Conservation (phyloP, 202 grass and related monocot genomes). For the Alloteropsis angusta region DNA sequence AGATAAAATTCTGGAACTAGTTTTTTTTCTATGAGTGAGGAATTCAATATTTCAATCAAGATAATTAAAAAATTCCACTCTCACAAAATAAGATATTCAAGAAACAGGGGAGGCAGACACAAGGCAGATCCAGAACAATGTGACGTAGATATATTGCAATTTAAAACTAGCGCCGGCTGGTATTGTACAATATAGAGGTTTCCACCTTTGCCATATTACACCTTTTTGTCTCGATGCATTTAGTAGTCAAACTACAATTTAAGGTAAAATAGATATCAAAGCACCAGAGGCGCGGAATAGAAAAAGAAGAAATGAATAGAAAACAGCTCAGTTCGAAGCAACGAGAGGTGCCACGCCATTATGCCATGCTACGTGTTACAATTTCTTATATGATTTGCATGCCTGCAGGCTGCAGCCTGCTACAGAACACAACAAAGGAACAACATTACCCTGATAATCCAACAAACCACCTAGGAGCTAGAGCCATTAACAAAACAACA, state of each 20-base stretch:
- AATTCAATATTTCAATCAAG: neutral
- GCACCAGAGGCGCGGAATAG: neutral
- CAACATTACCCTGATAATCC: neutral
- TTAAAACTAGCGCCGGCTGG: neutral
- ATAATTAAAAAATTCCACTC: neutral
- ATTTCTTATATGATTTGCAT: neutral
- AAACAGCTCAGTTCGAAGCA: neutral
- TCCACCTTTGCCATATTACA: neutral
- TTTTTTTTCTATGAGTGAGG: neutral
- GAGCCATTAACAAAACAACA: neutral
- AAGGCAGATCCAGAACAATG: neutral
- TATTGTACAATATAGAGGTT: constrained; percentile 1
- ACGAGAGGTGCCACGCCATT: neutral
- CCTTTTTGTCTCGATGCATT: constrained; percentile 1
- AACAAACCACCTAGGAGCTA: neutral
- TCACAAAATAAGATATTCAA: neutral
- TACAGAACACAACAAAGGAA: neutral
- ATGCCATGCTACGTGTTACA: neutral
- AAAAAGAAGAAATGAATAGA: neutral
- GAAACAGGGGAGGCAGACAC: neutral
- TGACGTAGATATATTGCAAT: neutral
- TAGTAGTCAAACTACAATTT: neutral
- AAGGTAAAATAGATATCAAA: neutral
- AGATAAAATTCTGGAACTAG: neutral
- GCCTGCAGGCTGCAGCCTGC: neutral